phyloP scores from a whole-genome alignment of 2,329 filamentous ascomycete species.

The Botrytis pseudocinerea region DNA sequence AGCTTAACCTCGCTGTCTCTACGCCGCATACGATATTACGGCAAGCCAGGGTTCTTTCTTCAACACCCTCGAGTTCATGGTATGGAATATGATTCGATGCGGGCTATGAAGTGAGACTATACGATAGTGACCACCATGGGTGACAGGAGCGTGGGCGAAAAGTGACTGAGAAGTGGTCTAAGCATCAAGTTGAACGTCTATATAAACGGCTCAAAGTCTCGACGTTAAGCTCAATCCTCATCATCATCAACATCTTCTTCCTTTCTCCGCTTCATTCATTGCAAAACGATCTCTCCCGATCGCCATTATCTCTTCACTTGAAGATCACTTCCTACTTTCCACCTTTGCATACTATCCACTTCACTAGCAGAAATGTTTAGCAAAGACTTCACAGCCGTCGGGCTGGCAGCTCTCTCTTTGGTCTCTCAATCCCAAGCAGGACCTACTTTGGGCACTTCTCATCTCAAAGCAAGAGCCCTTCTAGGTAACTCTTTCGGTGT shows the following conservation, averaged over 20 bases:
- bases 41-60: conserved; percentile 6
- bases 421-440: conserved; percentile 15
- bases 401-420: conserved; percentile 20
- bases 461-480: conserved; percentile 21
- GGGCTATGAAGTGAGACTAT: conserved; percentile 10
- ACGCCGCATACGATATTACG: neutral
- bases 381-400: conserved; percentile 17
- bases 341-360: neutral
- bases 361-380: conserved; percentile 15
- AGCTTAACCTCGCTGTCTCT: conserved; percentile 7
- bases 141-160: neutral
- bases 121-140: conserved; percentile 14
- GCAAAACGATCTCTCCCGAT: neutral
- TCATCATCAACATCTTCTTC: neutral
- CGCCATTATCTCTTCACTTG: conserved; percentile 1
- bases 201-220: conserved; percentile 18
- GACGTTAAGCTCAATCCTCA: conserved; percentile 12
- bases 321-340: neutral
- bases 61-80: neutral
- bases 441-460: neutral
- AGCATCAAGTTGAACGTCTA: conserved; percentile 17
- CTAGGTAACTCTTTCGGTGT: conserved; percentile 23
- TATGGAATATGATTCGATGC: neutral
- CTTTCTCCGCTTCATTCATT: neutral
- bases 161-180: neutral